Conservation (phyloP, 2,329 filamentous ascomycete species). For the Penicillium sp. region DNA sequence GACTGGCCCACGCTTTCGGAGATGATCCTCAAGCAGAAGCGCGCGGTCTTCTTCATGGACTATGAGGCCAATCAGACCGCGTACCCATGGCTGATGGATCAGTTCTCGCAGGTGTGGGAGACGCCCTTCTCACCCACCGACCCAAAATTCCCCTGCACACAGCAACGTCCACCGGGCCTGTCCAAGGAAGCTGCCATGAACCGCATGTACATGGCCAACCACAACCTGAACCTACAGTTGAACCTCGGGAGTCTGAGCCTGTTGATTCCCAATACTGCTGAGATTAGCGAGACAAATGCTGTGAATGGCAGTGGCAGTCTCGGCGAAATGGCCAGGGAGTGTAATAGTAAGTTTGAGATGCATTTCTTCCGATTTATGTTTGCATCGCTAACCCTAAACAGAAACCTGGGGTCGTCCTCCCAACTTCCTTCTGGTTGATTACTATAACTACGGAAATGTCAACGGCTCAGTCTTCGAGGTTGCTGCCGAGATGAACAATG, state of each 20-base stretch:
- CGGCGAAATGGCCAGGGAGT: slow-evolving; percentile 63
- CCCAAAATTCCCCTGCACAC: slow-evolving; percentile 70
- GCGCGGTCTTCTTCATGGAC: slow-evolving; percentile 79
- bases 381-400: slow-evolving; percentile 26
- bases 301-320: slow-evolving; percentile 64
- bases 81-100: slow-evolving; percentile 80
- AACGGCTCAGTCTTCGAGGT: slow-evolving; percentile 75
- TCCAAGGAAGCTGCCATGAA: slow-evolving; percentile 52
- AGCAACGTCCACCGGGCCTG: slow-evolving; percentile 72
- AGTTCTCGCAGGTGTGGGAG: slow-evolving; percentile 89
- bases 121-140: slow-evolving; percentile 76
- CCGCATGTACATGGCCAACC: slow-evolving; percentile 79
- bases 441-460: slow-evolving; percentile 70
- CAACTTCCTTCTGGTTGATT: slow-evolving; percentile 79
- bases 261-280: slow-evolving; percentile 68
- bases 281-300: slow-evolving; percentile 71
- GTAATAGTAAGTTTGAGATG: slow-evolving; percentile 45
- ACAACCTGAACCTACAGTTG: slow-evolving; percentile 83
- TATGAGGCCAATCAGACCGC: slow-evolving; percentile 75
- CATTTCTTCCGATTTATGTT: neutral
- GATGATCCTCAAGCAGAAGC: slow-evolving; percentile 69
- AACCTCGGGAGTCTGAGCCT: slow-evolving; percentile 62
- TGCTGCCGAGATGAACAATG: slow-evolving; percentile 67
- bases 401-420: slow-evolving; percentile 65
- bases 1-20: slow-evolving; percentile 82